Base-by-base conservation (phyloP, 192 early-diverging fungal genomes). In the Mortierella hygrophila region DNA sequence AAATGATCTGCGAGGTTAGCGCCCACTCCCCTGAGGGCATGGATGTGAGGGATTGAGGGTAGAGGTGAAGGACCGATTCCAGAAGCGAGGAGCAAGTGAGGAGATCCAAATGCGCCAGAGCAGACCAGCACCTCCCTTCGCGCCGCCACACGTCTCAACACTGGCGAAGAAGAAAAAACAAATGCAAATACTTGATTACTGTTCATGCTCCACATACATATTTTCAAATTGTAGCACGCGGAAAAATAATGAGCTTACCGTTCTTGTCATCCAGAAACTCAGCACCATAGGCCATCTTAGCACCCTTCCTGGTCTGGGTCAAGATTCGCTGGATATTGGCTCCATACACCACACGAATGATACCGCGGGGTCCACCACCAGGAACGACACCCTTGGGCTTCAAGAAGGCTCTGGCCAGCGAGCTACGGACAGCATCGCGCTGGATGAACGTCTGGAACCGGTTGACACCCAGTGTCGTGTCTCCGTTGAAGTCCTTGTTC, bases 21-120 rank as follows among this genome's bases (percentile, higher is more conserved):
- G 3, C 90, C 90, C 0, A 91, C 84, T 29, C 85, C 89, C 7
- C 75, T 55, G 52, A 85, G 60, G 0, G 86, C 78, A 57, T 90
- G 82, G 41, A 88, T 85, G 40, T 88, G 78, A 21, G 84, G 84
- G 72, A 86, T 81, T 0, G 84, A 74, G 3, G 76, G 70, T 8
- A 85, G 82, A 13, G 82, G 72, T 4, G 46, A 44, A 20, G 85
- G 86, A 0, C 83, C 89, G 55, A 91, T 85, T 52, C 90, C 89
- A 23, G 89, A 90, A n/a, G 87, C 75, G 15, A 88, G 13, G 18
- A 90, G 83, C 38, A 91, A 76, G 6, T 81, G 78, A 4, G 90
- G 89, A 0, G 88, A 84, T 32, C 79, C 79, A 80, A 89, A 80
- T 21, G 90, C 40, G 15, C 90, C 90, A 4, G 87, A 89, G 42